A percentile compares a stretch with the other conserved stretches of the same genome.
phyloP scores from a whole-genome alignment of 2,329 filamentous ascomycete species.

The Pezicula rhizophila region DNA sequence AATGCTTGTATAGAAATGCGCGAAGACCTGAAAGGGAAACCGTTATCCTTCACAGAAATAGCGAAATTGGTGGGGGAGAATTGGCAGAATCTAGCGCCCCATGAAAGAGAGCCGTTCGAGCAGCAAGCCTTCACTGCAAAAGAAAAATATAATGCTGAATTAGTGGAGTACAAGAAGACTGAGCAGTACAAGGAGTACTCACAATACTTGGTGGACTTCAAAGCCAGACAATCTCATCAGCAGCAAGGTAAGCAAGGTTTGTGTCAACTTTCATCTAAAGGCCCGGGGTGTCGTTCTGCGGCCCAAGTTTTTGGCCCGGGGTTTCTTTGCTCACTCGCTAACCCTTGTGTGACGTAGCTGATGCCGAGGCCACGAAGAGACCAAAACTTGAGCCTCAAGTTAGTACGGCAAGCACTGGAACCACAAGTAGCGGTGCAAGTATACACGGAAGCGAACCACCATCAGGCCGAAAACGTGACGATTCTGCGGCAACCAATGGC shows the following conservation, averaged over 20 bases:
- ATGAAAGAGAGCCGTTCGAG: constrained; percentile 68
- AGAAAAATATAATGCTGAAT: constrained; percentile 68
- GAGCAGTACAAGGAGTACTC: constrained; percentile 61
- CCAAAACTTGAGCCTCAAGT: constrained; percentile 24
- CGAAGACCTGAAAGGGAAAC: constrained; percentile 70
- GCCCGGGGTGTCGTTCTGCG: not conserved
- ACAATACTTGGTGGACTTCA: constrained; percentile 72
- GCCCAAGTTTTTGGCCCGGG: not conserved
- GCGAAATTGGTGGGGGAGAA: constrained; percentile 76
- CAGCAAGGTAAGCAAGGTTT: constrained; percentile 40
- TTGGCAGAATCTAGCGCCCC: constrained; percentile 65
- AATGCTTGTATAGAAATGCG: constrained; percentile 53
- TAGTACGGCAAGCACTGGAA: constrained; percentile 21
- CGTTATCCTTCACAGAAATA: constrained; percentile 76
- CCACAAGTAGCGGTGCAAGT: constrained; percentile 18
- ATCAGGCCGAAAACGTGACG: constrained; percentile 11
- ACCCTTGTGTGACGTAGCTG: constrained; percentile 9
- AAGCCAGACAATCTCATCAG: constrained; percentile 59
- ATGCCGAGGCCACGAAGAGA: constrained; percentile 23
- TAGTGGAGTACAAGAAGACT: constrained; percentile 74
- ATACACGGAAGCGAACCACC: constrained; percentile 13
- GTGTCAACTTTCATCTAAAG: not conserved
- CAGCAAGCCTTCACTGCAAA: constrained; percentile 66
- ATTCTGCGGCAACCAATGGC: constrained; percentile 12
- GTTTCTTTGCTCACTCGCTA: not conserved